Evolutionary conservation across 208 protist genomes (phyloP), one percentile per base, ranked within the genome.

Genomic region (Wallacemonas sp.): DNA sequence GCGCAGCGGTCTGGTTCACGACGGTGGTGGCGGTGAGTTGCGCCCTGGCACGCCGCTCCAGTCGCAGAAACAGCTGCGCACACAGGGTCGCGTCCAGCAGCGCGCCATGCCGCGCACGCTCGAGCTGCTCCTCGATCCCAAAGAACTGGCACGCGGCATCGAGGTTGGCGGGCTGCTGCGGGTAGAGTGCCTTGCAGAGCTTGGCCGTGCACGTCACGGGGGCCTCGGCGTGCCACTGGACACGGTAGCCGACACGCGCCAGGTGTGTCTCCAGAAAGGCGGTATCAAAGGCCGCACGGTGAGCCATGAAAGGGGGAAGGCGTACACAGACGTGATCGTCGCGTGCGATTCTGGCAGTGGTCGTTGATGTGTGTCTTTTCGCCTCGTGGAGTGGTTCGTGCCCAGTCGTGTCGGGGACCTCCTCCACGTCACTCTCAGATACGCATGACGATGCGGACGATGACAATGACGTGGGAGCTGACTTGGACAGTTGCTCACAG

Each of bases 261-360:
- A 81, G 30, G 43, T 73, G 61, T 1, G 49, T 29, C 47, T 78
- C 73, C 21, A 92, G 47, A 54, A 92, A 92, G 0, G 61, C 24
- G 1, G 70, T 61, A 56, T 92, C 86, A 60, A 92, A 92, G 0
- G n/a, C 43, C 3, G 75, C 82, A 60, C 88, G 88, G 71, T 92
- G 86, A 0, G 77, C 81, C 41, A 88, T 77, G n/a, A 92, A 34
- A 8, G 86, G 86, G 1, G 86, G 86, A n/a, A 92, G 26, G 33
- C 21, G 38, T 3, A 81, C n/a, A n/a, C n/a, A n/a, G n/a, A n/a
- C n/a, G n/a, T n/a, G n/a, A n/a, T n/a, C n/a, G n/a, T n/a, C n/a
- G n/a, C n/a, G n/a, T n/a, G n/a, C n/a, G n/a, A n/a, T n/a, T n/a
- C n/a, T n/a, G n/a, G n/a, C n/a, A n/a, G n/a, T n/a, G n/a, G n/a